Base-by-base conservation (phyloP, 371 early-diverging fungal species). In the Capillidium heterosporum region DNA sequence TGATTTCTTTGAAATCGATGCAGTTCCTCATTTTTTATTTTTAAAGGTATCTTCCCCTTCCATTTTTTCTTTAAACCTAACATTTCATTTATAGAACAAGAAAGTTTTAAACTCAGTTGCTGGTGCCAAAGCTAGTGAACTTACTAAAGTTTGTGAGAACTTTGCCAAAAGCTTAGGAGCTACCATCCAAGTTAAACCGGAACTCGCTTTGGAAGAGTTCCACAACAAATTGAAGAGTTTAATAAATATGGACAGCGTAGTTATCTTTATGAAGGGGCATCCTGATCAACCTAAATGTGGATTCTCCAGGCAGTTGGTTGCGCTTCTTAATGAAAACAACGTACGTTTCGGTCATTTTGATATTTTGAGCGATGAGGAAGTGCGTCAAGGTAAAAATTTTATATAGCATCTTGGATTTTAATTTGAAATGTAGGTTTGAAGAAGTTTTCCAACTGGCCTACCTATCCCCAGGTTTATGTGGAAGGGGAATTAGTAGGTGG, bases 251-350 rank as follows among this genome's bases (percentile, higher is more conserved):
- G 77, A 81, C 32, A 77, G 81, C 50, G 83, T 93, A 49, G 82
- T 91, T 81, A 67, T 87, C 24, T 92, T 95, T 63, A 92, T 97
- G 51, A 97, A 95, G 75, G 97, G 97, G 35, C 86, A 84, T 19
- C 92, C 92, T 40, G 57, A 58, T 31, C 70, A 77, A 64, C 81
- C 81, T 52, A 70, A 78, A 23, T 87, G 82, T 67, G 87, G 87
- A 39, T 90, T 84, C 64, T 82, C 81, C 44, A 73, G 83, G 46
- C 78, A 83, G 63, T 60, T 80, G 39, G 64, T 87, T 40, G 83
- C 82, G 48, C 60, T 87, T 49, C 65, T 87, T 60, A 73, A 70
- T 32, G 76, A 81, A 54, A 71, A 81, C 54, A 69, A 77, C 41
- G 77, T 84, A 46, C 73, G 74, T 47, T 89, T 82, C 66, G 79